Evolutionary conservation across 2,329 filamentous ascomycete species (phyloP).

Genomic region (Juglanconis juglandina): DNA sequence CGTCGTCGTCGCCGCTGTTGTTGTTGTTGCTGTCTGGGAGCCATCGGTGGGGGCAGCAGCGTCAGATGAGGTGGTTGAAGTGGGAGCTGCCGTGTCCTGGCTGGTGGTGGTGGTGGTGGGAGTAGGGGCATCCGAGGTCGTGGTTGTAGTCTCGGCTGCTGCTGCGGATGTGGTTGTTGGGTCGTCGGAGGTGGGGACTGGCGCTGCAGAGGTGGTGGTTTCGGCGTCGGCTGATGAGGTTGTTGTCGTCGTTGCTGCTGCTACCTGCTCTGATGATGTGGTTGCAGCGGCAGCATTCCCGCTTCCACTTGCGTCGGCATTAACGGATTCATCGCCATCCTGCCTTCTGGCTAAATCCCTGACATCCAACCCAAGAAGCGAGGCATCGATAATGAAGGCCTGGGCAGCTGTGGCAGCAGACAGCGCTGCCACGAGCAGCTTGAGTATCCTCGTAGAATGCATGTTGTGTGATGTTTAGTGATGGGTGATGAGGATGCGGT

Average conservation of each 20-base stretch:
- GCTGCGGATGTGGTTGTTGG: slow-evolving; percentile 2
- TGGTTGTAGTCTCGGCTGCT: slow-evolving; percentile 4
- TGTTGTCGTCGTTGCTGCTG: slow-evolving; percentile 2
- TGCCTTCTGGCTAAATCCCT: slow-evolving; percentile 24
- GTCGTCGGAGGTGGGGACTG: slow-evolving; percentile 14
- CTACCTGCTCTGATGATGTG: neutral
- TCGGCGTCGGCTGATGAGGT: slow-evolving; percentile 4
- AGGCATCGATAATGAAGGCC: slow-evolving; percentile 33
- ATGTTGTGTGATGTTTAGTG: slow-evolving; percentile 32
- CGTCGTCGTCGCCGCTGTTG: slow-evolving; percentile 15
- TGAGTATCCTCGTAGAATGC: slow-evolving; percentile 43
- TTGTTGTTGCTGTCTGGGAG: slow-evolving; percentile 13
- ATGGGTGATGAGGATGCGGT: neutral
- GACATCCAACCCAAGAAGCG: slow-evolving; percentile 24
- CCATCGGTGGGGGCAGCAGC: slow-evolving; percentile 20
- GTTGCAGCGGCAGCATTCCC: neutral
- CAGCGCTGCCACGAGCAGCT: slow-evolving; percentile 48
- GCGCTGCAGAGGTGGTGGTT: slow-evolving; percentile 8
- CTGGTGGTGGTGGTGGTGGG: slow-evolving; percentile 16
- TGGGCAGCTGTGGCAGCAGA: slow-evolving; percentile 45
- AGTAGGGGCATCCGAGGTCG: slow-evolving; percentile 13
- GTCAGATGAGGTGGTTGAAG: slow-evolving; percentile 18
- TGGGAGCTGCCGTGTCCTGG: slow-evolving; percentile 11
- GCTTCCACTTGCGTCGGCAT: slow-evolving; percentile 6
- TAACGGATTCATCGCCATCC: neutral